Percentiles rank a stretch among this genome's conserved stretches.
These are phyloP conservation scores for Trichoderma oligosporum DNA, from an alignment of 2,329 filamentous ascomycete genomes.

Conservation along the genomic window DNA sequence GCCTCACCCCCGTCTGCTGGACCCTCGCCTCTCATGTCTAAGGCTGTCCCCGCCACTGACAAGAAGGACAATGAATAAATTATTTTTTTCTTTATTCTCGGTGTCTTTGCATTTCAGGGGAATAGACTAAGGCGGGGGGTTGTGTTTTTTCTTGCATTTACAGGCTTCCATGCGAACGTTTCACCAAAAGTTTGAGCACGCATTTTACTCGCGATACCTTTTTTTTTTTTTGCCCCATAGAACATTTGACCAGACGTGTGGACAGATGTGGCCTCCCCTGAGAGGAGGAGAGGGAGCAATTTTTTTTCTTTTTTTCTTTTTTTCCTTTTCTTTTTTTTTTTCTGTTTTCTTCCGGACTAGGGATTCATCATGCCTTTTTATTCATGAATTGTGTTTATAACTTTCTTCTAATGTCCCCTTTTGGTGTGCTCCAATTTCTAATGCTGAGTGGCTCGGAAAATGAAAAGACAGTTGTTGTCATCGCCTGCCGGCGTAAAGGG, in stretches of 20 bases:
- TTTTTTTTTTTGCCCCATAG: conserved; percentile 45
- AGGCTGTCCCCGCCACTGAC: conserved; percentile 55
- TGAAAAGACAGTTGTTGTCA: conserved; percentile 4
- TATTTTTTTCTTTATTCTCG: conserved; percentile 32
- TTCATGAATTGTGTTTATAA: conserved; percentile 31
- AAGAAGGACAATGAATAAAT: conserved; percentile 51
- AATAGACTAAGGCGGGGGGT: conserved; percentile 50
- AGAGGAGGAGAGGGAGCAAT: conserved; percentile 32
- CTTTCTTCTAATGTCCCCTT: conserved; percentile 25
- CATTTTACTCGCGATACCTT: conserved; percentile 49
- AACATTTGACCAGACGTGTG: conserved; percentile 37
- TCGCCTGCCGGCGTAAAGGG: conserved; percentile 4
- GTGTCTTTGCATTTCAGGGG: conserved; percentile 44
- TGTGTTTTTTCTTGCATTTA: conserved; percentile 46
- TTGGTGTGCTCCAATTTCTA: conserved; percentile 30
- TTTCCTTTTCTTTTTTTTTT: background rate
- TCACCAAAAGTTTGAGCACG: conserved; percentile 45
- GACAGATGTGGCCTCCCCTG: conserved; percentile 29
- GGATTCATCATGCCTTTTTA: conserved; percentile 24
- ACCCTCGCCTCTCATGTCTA: conserved; percentile 62
- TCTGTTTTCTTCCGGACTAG: conserved; percentile 26
- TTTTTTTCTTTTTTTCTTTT: conserved; percentile 10
- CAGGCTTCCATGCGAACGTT: conserved; percentile 46
- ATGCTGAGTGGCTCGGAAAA: conserved; percentile 24
- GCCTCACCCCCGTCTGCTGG: conserved; percentile 67